phyloP scores from a whole-genome alignment of 2,329 filamentous ascomycete species.

The Trematosphaeria pertusa region DNA sequence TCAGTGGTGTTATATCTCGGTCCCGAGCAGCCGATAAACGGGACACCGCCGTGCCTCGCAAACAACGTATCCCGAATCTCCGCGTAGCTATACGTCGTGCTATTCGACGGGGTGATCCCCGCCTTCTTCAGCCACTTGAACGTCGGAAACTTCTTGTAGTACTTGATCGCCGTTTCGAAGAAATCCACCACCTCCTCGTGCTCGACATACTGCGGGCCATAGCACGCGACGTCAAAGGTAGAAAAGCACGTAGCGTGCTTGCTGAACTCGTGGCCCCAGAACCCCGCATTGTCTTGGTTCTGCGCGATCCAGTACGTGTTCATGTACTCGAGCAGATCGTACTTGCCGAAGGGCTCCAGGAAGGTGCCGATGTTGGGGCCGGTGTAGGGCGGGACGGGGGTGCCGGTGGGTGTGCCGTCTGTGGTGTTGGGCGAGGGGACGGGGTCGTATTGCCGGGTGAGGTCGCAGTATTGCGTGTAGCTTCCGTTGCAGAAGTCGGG shows the following conservation, averaged over 20 bases:
- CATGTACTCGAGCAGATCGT: slow-evolving; percentile 70
- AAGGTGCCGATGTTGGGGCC: slow-evolving; percentile 66
- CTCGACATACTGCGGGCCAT: slow-evolving; percentile 63
- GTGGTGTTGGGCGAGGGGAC: slow-evolving; percentile 68
- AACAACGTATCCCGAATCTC: slow-evolving; percentile 61
- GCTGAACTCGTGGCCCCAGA: slow-evolving; percentile 73
- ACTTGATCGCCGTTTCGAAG: slow-evolving; percentile 66
- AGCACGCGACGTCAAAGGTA: slow-evolving; percentile 70
- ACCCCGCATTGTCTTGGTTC: slow-evolving; percentile 61
- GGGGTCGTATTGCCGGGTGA: slow-evolving; percentile 70
- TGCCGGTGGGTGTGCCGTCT: slow-evolving; percentile 60
- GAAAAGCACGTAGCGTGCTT: slow-evolving; percentile 74
- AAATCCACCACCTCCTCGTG: slow-evolving; percentile 69
- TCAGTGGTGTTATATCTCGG: slow-evolving; percentile 66
- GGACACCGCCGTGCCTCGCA: slow-evolving; percentile 60
- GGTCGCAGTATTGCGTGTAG: slow-evolving; percentile 73
- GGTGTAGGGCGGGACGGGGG: slow-evolving; percentile 62
- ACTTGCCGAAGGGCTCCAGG: slow-evolving; percentile 63
- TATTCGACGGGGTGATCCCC: slow-evolving; percentile 65
- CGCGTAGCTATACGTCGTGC: slow-evolving; percentile 61
- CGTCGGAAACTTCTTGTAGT: slow-evolving; percentile 66
- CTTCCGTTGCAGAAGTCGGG: slow-evolving; percentile 62
- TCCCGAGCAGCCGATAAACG: slow-evolving; percentile 68
- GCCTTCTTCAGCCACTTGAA: slow-evolving; percentile 64
- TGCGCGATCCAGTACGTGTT: slow-evolving; percentile 70